Conservation (phyloP, 2,329 filamentous ascomycete genomes). For the Aspergillus fumigatiaffinis region DNA sequence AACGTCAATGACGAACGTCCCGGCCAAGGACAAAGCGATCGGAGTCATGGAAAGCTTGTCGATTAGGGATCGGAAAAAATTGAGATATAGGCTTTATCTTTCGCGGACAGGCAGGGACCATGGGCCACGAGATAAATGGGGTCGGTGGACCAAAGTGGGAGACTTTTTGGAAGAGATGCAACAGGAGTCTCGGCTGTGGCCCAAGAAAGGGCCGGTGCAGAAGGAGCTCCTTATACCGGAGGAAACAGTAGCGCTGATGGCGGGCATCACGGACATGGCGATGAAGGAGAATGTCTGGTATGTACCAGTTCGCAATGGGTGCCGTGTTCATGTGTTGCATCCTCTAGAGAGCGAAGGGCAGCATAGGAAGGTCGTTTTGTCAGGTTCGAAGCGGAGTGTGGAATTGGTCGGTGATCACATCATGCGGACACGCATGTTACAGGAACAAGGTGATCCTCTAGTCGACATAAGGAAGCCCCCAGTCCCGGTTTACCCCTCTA, state of each 20-base stretch:
- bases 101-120: constrained; percentile 1
- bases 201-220: constrained; percentile 14
- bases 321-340: constrained; percentile 34
- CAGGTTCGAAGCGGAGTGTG: constrained; percentile 31
- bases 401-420: constrained; percentile 29
- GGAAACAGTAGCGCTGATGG: constrained; percentile 30
- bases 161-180: constrained; percentile 23
- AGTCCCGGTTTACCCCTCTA: constrained; percentile 29
- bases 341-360: constrained; percentile 27
- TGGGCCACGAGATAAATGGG: constrained; percentile 1
- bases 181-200: constrained; percentile 10
- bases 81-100: constrained; percentile 21
- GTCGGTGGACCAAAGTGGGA: constrained; percentile 25
- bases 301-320: constrained; percentile 32
- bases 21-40: neutral
- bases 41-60: constrained; percentile 15
- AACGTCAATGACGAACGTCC: neutral
- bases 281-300: constrained; percentile 38
- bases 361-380: constrained; percentile 32
- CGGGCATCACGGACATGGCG: constrained; percentile 26
- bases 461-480: constrained; percentile 25
- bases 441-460: constrained; percentile 25
- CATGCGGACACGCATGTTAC: constrained; percentile 17
- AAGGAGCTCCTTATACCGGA: constrained; percentile 34
- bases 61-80: constrained; percentile 22